Percentiles rank a stretch among this genome's conserved stretches.
Conservation (phyloP, 371 early-diverging fungal genomes). For the Syncephalastrum sp. region DNA sequence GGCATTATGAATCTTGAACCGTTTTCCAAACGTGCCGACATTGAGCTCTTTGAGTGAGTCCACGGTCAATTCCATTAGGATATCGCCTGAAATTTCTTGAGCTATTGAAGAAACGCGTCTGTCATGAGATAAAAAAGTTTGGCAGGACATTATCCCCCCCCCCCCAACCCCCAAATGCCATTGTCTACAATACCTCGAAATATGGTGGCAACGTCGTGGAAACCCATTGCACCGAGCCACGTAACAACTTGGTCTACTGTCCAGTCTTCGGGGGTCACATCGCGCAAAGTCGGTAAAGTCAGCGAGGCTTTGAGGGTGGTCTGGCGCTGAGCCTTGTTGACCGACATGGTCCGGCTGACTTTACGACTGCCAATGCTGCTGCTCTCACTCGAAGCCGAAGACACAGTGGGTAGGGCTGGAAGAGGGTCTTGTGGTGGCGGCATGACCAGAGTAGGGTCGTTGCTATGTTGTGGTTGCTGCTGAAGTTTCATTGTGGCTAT, state of each 20-base stretch:
- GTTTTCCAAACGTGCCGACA: constrained; percentile 59
- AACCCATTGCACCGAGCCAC: constrained; percentile 46
- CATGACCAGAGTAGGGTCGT: no score
- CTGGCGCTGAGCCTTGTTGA: constrained; percentile 7
- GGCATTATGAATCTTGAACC: constrained; percentile 61
- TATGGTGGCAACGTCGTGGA: constrained; percentile 40
- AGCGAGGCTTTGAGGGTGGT: constrained; percentile 14
- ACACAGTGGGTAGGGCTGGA: no score
- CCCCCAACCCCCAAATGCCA: not conserved
- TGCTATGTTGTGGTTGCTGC: no score
- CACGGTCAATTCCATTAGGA: constrained; percentile 53
- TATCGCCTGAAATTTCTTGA: constrained; percentile 64
- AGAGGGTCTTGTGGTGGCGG: no score
- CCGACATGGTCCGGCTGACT: no score
- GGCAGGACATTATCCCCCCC: not conserved
- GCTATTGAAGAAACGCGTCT: constrained; percentile 23
- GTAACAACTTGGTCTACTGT: constrained; percentile 32
- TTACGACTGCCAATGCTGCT: no score
- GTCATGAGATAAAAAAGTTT: not conserved
- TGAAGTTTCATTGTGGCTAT: no score
- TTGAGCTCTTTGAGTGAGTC: constrained; percentile 64
- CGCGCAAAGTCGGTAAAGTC: constrained; percentile 10
- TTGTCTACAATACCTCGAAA: constrained; percentile 45
- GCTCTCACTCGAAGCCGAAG: no score
- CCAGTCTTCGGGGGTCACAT: constrained; percentile 31